Evolutionary conservation across 169 alveolate species (phyloP).

Genomic region (Eimeria tenella): DNA sequence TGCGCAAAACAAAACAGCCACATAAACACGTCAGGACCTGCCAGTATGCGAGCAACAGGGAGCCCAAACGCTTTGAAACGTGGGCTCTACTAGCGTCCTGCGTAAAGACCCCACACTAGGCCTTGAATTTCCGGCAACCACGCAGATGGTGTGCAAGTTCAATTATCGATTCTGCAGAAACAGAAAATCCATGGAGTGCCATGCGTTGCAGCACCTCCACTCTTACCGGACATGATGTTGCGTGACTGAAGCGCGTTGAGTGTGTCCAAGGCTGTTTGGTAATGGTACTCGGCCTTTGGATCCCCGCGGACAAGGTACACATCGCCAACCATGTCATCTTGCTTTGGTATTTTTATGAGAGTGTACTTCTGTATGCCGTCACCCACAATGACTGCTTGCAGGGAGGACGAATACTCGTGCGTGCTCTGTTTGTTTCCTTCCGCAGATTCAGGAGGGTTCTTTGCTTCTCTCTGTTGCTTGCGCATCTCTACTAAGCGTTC

Average conservation of each 20-base stretch:
- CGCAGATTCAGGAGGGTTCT: background rate
- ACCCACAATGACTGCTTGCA: conserved; percentile 64
- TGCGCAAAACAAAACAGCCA: background rate
- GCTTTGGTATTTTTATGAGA: conserved; percentile 63
- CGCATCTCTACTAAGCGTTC: conserved; percentile 62
- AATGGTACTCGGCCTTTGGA: conserved; percentile 75
- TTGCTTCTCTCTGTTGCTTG: conserved; percentile 14
- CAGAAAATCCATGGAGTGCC: no score
- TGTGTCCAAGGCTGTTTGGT: conserved; percentile 76
- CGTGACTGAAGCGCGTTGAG: conserved; percentile 69
- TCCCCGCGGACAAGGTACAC: conserved; percentile 76
- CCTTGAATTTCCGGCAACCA: no score
- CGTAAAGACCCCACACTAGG: no score
- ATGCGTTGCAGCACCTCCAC: background rate
- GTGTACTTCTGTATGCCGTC: conserved; percentile 77
- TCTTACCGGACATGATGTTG: conserved; percentile 61
- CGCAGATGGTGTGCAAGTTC: no score
- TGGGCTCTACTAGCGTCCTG: no score
- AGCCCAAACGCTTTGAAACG: no score
- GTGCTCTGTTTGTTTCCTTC: conserved; percentile 27
- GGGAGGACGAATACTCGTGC: conserved; percentile 24
- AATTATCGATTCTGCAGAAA: no score
- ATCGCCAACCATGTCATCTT: conserved; percentile 16
- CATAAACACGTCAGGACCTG: background rate
- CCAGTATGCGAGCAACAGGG: no score